phyloP scores from a whole-genome alignment of 2,329 filamentous ascomycete genomes.

The Juglanconis sp. region DNA sequence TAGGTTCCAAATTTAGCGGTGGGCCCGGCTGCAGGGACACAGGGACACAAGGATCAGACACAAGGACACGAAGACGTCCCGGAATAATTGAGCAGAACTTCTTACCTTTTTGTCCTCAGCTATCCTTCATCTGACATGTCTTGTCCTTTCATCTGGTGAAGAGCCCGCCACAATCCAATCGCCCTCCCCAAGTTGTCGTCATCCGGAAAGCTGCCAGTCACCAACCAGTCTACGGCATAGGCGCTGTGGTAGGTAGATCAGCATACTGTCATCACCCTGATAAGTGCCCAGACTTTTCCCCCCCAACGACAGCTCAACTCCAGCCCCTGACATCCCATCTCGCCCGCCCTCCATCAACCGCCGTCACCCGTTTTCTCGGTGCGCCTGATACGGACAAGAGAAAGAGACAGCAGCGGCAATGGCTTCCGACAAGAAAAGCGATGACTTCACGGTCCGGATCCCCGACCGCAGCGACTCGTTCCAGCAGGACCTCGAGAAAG shows the following conservation, averaged over 20 bases:
- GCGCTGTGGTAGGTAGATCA: too few species aligned
- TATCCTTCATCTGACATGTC: background rate
- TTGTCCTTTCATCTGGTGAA: background rate
- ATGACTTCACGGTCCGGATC: constrained; percentile 72
- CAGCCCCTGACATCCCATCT: background rate
- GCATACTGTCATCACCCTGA: too few species aligned
- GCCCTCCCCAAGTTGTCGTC: background rate
- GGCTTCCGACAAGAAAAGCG: constrained; percentile 81
- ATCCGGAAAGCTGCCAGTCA: background rate
- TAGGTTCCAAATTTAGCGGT: too few species aligned
- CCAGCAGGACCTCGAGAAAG: constrained; percentile 44
- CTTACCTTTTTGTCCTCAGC: background rate
- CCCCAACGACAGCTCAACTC: too few species aligned
- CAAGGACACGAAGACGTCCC: background rate
- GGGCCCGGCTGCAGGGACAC: too few species aligned
- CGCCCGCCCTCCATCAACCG: background rate
- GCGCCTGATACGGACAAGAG: background rate
- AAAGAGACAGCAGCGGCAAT: constrained; percentile 45
- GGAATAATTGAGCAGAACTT: background rate
- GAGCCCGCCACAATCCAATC: background rate
- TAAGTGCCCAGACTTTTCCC: too few species aligned
- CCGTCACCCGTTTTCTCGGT: constrained; percentile 1
- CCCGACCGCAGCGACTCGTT: constrained; percentile 55
- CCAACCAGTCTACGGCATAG: too few species aligned
- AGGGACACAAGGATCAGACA: too few species aligned